phyloP scores from a whole-genome alignment of 192 early-diverging fungal species.

The Coemansia javaensis region DNA sequence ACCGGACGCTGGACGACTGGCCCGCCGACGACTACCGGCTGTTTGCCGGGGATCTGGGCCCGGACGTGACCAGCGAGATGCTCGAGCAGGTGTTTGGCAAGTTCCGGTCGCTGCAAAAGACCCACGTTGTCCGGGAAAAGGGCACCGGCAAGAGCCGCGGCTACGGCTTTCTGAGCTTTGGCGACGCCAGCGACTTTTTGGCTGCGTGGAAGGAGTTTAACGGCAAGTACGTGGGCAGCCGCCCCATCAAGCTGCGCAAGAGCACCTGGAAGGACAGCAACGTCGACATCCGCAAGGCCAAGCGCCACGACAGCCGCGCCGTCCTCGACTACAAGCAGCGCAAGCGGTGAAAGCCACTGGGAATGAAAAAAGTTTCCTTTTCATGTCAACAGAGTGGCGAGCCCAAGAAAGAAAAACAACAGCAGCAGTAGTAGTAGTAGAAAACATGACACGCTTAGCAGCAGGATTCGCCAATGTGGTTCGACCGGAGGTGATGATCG shows the following conservation, averaged over 20 bases:
- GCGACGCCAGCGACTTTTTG: conserved; percentile 85
- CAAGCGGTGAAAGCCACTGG: conserved; percentile 5
- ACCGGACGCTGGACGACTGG: conserved; percentile 80
- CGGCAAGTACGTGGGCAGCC: conserved; percentile 93
- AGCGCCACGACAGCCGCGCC: conserved; percentile 37
- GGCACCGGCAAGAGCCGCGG: conserved; percentile 80
- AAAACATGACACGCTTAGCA: conserved; percentile 23
- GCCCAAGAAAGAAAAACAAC: too few relatives aligned
- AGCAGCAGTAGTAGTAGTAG: too few relatives aligned
- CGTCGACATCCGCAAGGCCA: conserved; percentile 60
- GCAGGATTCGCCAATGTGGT: conserved; percentile 35
- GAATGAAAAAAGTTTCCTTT: too few relatives aligned
- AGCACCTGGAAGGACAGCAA: conserved; percentile 90
- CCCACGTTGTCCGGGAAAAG: conserved; percentile 83
- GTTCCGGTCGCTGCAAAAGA: conserved; percentile 76
- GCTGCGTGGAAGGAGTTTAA: conserved; percentile 94
- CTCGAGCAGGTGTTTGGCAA: conserved; percentile 77
- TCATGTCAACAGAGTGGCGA: too few relatives aligned
- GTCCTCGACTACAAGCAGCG: conserved; percentile 29
- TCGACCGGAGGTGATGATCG: conserved; percentile 12
- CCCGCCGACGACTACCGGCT: conserved; percentile 86
- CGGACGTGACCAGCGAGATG: conserved; percentile 84
- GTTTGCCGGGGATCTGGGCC: conserved; percentile 92
- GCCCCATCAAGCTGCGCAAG: conserved; percentile 91
- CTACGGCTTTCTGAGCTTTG: conserved; percentile 93